phyloP scores from a whole-genome alignment of 2,329 filamentous ascomycete genomes.

The Thelonectria blattea region DNA sequence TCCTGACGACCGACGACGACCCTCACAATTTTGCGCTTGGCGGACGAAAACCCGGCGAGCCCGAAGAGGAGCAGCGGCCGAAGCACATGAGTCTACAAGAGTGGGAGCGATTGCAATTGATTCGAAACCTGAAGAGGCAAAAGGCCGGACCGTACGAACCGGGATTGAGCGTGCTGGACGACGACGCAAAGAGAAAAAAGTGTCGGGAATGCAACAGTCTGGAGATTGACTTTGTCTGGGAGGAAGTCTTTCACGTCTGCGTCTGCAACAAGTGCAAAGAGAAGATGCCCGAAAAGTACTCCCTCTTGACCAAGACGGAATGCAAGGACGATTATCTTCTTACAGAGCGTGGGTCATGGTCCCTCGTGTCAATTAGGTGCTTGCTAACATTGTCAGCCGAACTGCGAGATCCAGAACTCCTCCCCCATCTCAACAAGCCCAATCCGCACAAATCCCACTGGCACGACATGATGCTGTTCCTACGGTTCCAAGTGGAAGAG shows the following conservation, averaged over 20 bases:
- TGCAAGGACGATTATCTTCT: conserved; percentile 93
- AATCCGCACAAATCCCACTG: conserved; percentile 96
- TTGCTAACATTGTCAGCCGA: conserved; percentile 65
- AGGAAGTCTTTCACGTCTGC: conserved; percentile 76
- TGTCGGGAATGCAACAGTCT: conserved; percentile 83
- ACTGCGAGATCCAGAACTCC: conserved; percentile 82
- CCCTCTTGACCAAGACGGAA: conserved; percentile 94
- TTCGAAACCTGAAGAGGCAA: conserved; percentile 73
- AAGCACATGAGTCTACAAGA: conserved; percentile 88
- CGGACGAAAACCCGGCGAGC: conserved; percentile 46
- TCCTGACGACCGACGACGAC: conserved; percentile 89
- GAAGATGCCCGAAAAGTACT: conserved; percentile 89
- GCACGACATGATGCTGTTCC: conserved; percentile 98
- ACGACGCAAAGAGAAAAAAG: conserved; percentile 69
- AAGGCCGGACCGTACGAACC: conserved; percentile 89
- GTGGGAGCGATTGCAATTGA: conserved; percentile 84
- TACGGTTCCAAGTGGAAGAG: conserved; percentile 92
- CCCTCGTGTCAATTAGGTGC: neutral
- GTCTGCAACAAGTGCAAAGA: conserved; percentile 90
- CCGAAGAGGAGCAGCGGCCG: conserved; percentile 66
- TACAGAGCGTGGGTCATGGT: conserved; percentile 74
- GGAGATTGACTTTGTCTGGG: conserved; percentile 96
- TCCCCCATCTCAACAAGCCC: conserved; percentile 86
- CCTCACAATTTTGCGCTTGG: conserved; percentile 80
- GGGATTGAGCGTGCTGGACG: conserved; percentile 75